Evolutionary conservation across 257 asterid genomes (phyloP), one percentile per base, ranked within the genome.

Genomic region (Avicennia marina): DNA sequence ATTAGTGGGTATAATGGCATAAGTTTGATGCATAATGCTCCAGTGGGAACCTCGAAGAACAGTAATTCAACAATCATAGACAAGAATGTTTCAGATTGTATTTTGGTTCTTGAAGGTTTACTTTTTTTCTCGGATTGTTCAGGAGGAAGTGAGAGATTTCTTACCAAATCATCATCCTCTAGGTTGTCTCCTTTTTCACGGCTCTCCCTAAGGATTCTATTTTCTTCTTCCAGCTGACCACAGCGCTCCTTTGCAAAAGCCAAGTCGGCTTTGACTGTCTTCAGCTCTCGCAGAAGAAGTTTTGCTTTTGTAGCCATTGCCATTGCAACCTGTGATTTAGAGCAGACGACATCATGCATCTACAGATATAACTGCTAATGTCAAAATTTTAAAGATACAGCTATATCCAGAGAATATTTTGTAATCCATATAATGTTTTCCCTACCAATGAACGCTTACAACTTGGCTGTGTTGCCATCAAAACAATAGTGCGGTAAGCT

Each of bases 281-380:
- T 90, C 74, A 90, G 84, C 83, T 90, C 98, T 74, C 98, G 85
- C 66, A 90, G 60, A 49, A 87, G 87, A 54, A 90, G 86, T 72
- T 90, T 90, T 39, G 98, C 94, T 72, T 90, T 90, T 61, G 98
- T 96, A 70, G 98, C 96, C 98, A 85, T 90, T 59, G 98, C 98
- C 96, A 87, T 90, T 38, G 96, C 95, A 72, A 90, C 98, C 98
- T 90, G 86, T 55, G 65, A 62, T 64, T 45, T 55, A 54, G 62
- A 62, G 58, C 57, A 67, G 44, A 69, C 6, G 52, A 66, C 46
- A 66, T 26, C 24, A 29, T 20, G 51, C 29, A 68, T 49, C 59
- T 48, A 63, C 53, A 53, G 51, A 24, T 11, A 43, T 21, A 33
- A 45, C 38, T 29, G 38, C 16, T 53, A 2, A 26, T 15, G 26